Conservation (phyloP, 2,329 filamentous ascomycete species). For the Colletotrichum higginsianum region DNA sequence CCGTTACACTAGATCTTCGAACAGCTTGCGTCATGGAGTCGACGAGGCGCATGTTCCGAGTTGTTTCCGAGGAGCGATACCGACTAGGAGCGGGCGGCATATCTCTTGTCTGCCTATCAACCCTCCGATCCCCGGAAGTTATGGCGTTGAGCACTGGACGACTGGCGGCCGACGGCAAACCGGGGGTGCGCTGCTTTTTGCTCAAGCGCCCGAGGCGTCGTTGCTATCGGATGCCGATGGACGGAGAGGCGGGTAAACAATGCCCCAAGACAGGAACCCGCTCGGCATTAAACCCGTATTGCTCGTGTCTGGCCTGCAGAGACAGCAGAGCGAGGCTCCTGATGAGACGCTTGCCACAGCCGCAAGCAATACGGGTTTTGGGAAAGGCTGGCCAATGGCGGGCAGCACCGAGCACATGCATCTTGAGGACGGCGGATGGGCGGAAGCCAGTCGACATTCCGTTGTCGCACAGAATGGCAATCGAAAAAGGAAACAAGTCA, state of each 20-base stretch:
- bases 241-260: slow-evolving; percentile 4
- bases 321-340: slow-evolving; percentile 15
- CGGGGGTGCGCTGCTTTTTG: slow-evolving; percentile 22
- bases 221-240: slow-evolving; percentile 16
- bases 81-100: slow-evolving; percentile 7
- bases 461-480: slow-evolving; percentile 2
- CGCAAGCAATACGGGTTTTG: slow-evolving; percentile 22
- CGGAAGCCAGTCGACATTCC: slow-evolving; percentile 6
- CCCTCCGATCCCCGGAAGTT: slow-evolving; percentile 39
- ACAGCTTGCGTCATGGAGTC: slow-evolving; percentile 29
- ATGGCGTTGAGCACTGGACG: slow-evolving; percentile 17
- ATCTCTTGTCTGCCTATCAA: slow-evolving; percentile 18
- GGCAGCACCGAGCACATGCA: slow-evolving; percentile 33
- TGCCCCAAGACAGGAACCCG: neutral
- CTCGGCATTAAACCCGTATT: slow-evolving; percentile 4
- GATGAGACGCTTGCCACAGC: slow-evolving; percentile 18
- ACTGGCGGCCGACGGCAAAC: slow-evolving; percentile 33
- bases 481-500: slow-evolving; percentile 4
- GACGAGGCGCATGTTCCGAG: slow-evolving; percentile 16
- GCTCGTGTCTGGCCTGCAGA: slow-evolving; percentile 12
- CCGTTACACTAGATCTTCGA: neutral
- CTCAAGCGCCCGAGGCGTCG: slow-evolving; percentile 40
- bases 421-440: neutral
- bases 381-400: slow-evolving; percentile 32
- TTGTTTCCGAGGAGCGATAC: slow-evolving; percentile 7